Conservation (phyloP, 23 red algal genomes). For the Gracilaria domingensis region DNA sequence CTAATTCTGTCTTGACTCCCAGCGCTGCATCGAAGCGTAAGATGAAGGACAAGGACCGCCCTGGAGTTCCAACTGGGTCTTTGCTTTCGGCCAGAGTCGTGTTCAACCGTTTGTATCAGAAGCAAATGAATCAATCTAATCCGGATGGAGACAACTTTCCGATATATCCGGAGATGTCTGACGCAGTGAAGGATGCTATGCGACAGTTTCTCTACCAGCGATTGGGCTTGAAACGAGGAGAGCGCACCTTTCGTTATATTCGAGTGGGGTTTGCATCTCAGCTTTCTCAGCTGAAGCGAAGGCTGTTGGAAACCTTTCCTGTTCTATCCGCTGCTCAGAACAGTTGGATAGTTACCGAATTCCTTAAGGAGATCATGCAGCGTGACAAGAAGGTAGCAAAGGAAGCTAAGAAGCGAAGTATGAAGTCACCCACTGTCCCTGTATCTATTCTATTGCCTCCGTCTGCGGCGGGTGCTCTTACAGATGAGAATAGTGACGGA, state of each 20-base stretch:
- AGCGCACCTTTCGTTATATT: not conserved
- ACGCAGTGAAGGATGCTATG: not conserved
- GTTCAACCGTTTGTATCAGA: not conserved
- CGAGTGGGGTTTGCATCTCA: not conserved
- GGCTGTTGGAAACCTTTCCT: not conserved
- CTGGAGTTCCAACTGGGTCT: not conserved
- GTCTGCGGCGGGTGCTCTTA: not conserved
- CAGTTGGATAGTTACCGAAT: not conserved
- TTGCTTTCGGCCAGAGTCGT: not conserved
- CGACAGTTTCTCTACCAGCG: not conserved
- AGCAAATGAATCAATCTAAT: not conserved
- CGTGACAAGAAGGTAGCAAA: not conserved
- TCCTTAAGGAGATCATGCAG: not conserved
- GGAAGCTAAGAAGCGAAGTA: slow-evolving; percentile 7
- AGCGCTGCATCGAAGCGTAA: not conserved
- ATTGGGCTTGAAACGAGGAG: not conserved
- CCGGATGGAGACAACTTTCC: not conserved
- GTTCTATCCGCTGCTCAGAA: not conserved
- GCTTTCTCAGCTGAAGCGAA: not conserved
- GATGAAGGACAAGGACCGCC: slow-evolving; percentile 4
- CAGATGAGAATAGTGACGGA: not conserved
- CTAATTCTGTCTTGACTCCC: not conserved
- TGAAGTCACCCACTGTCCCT: not conserved
- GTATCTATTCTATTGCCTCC: not conserved
- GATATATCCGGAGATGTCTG: not conserved